Evolutionary conservation across 2,329 filamentous ascomycete species (phyloP).

Genomic region (Chaetomiaceae sp.): DNA sequence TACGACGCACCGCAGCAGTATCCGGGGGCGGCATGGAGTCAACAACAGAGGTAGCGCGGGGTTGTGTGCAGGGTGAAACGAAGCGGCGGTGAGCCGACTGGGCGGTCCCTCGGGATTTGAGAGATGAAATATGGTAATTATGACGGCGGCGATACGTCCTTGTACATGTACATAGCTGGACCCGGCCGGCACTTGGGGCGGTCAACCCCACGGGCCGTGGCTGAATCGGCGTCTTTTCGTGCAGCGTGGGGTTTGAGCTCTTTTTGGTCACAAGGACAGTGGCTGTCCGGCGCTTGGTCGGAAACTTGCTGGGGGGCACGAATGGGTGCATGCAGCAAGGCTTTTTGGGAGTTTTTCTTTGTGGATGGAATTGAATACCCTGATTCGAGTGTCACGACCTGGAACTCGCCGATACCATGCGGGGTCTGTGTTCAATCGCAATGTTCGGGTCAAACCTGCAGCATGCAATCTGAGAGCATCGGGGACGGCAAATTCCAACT

Average conservation of each 20-base stretch:
- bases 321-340: not conserved
- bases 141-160: not conserved
- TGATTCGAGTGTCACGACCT: conserved; percentile 8
- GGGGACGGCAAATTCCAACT: no score
- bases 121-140: not conserved
- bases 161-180: not conserved
- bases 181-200: not conserved
- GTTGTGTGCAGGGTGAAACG: not conserved
- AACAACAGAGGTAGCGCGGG: conserved; percentile 1
- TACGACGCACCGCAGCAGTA: conserved; percentile 4
- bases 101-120: not conserved
- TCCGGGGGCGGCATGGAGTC: not conserved
- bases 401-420: conserved; percentile 2
- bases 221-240: not conserved
- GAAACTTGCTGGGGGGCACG: not conserved
- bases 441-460: not conserved
- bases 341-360: not conserved
- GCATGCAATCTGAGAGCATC: not conserved
- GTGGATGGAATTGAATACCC: conserved; percentile 12
- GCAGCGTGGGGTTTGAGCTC: conserved; percentile 4
- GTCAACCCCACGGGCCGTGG: conserved; percentile 1
- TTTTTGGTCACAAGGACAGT: conserved; percentile 11
- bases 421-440: not conserved
- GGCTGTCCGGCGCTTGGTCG: conserved; percentile 6
- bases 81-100: conserved; percentile 8